phyloP scores from a whole-genome alignment of 768 basidiomycete species.

The Russula dissimulans region DNA sequence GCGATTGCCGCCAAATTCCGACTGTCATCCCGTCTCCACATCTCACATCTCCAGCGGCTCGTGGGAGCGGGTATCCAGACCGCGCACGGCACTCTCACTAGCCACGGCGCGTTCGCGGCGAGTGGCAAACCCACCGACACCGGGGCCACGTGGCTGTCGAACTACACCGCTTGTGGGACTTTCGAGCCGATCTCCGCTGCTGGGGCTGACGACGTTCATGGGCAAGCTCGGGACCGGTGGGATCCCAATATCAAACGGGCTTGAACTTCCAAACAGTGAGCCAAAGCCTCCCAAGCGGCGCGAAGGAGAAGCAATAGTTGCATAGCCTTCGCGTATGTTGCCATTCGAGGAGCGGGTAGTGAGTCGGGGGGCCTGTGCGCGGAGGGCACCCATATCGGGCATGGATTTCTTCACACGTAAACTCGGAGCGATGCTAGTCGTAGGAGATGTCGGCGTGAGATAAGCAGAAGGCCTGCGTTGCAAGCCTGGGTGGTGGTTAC shows the following conservation, averaged over 20 bases:
- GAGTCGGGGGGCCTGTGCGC: slow-evolving; percentile 69
- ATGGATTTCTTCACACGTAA: slow-evolving; percentile 95
- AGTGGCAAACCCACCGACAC: slow-evolving; percentile 60
- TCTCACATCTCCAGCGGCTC: slow-evolving; percentile 58
- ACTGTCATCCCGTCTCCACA: background rate
- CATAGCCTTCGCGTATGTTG: slow-evolving; percentile 80
- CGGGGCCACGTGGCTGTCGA: slow-evolving; percentile 81
- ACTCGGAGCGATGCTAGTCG: slow-evolving; percentile 36
- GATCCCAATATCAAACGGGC: slow-evolving; percentile 37
- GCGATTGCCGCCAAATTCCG: background rate
- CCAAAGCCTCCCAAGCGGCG: slow-evolving; percentile 68
- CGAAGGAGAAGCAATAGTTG: slow-evolving; percentile 76
- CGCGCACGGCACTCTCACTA: slow-evolving; percentile 45
- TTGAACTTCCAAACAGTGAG: slow-evolving; percentile 48
- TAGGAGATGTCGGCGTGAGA: slow-evolving; percentile 42
- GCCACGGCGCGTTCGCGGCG: slow-evolving; percentile 35
- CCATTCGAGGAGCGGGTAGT: slow-evolving; percentile 77
- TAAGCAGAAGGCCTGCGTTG: slow-evolving; percentile 80
- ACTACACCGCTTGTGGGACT: slow-evolving; percentile 45
- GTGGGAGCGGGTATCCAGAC: slow-evolving; percentile 77
- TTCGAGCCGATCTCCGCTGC: slow-evolving; percentile 36
- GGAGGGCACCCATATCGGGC: slow-evolving; percentile 92
- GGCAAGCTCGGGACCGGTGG: slow-evolving; percentile 80
- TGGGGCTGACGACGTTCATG: slow-evolving; percentile 37
- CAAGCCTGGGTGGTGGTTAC: slow-evolving; percentile 43